Conservation (phyloP, 2,329 filamentous ascomycete species). For the Leptographium radiaticola region DNA sequence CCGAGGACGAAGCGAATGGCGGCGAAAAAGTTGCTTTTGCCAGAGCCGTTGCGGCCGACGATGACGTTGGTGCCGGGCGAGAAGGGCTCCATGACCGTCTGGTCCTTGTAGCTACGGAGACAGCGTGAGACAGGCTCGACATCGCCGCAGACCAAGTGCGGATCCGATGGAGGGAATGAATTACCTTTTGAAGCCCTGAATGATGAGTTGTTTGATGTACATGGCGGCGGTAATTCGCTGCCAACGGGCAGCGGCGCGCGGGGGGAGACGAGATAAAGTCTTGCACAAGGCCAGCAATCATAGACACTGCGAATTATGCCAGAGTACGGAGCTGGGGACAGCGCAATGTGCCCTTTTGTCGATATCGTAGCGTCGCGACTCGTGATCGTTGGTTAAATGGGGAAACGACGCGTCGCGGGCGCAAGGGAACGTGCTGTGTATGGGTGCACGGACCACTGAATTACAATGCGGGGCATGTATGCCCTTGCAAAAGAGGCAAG, state of each 20-base stretch:
- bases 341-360: background rate
- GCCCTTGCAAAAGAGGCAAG: too few species aligned
- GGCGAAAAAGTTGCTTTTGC: constrained; percentile 99
- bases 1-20: constrained; percentile 97
- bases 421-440: constrained; percentile 5
- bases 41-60: constrained; percentile 96
- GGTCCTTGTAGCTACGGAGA: constrained; percentile 81
- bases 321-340: background rate
- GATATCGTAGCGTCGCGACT: background rate
- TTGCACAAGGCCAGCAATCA: background rate
- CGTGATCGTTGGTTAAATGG: constrained; percentile 7
- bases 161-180: constrained; percentile 5
- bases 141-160: background rate
- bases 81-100: constrained; percentile 96
- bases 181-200: constrained; percentile 96
- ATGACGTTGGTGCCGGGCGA: constrained; percentile 97
- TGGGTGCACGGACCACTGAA: constrained; percentile 8
- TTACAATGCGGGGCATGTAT: constrained; percentile 6
- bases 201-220: constrained; percentile 99
- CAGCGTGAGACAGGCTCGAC: constrained; percentile 11
- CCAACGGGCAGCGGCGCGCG: constrained; percentile 13
- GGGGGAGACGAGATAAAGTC: background rate
- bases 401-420: constrained; percentile 11
- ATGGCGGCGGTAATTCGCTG: constrained; percentile 37
- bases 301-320: background rate